phyloP scores from a whole-genome alignment of 1,139 yeast genomes.

The Hansenula lynferdii region DNA sequence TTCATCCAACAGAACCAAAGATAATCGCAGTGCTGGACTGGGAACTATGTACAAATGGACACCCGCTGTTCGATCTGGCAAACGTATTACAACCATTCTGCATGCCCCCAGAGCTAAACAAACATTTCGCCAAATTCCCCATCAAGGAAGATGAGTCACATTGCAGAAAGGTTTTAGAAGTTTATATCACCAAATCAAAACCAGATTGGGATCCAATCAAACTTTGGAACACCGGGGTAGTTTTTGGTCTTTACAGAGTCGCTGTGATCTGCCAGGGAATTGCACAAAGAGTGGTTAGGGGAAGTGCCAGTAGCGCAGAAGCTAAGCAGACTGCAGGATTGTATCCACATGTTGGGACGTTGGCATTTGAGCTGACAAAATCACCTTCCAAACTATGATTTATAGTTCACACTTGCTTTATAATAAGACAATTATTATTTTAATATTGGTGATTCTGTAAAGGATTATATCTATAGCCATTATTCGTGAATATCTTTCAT shows the following conservation, averaged over 20 bases:
- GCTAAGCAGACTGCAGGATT: conserved; percentile 42
- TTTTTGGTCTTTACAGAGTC: conserved; percentile 54
- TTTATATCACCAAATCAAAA: conserved; percentile 10
- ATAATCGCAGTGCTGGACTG: conserved; percentile 62
- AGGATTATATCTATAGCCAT: no score
- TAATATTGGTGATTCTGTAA: no score
- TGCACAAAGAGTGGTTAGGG: conserved; percentile 54
- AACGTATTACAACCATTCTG: conserved; percentile 57
- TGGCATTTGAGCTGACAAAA: conserved; percentile 20
- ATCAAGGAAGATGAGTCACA: conserved; percentile 10
- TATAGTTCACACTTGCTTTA: neutral
- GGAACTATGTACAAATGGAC: conserved; percentile 68
- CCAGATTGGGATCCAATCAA: conserved; percentile 35
- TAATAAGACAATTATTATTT: no score
- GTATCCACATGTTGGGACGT: conserved; percentile 40
- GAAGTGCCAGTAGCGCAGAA: conserved; percentile 55
- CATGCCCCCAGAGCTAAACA: conserved; percentile 33
- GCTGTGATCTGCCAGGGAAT: conserved; percentile 66
- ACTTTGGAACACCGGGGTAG: conserved; percentile 52
- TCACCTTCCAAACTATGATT: neutral
- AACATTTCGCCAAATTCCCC: conserved; percentile 17
- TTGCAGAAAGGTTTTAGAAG: conserved; percentile 14
- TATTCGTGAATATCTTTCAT: no score
- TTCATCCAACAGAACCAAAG: conserved; percentile 43
- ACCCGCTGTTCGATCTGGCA: conserved; percentile 60